Conservation (phyloP, 2,329 filamentous ascomycete species). For the Diaporthe capsici region DNA sequence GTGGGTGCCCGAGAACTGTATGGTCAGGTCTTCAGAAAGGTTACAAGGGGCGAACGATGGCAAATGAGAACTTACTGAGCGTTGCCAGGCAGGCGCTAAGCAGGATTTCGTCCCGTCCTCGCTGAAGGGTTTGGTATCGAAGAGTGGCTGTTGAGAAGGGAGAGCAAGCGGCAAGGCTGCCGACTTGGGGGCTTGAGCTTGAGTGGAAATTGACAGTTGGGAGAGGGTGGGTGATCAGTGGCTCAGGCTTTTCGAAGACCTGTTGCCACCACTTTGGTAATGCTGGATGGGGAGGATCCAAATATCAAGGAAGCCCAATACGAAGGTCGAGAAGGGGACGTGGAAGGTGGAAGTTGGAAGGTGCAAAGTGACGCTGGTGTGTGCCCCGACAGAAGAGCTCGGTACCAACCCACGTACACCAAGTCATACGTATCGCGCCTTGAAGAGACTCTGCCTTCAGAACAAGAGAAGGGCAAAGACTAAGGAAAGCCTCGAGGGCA, state of each 20-base stretch:
- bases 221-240: neutral
- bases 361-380: constrained; percentile 5
- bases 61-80: neutral
- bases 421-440: neutral
- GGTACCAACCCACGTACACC: neutral
- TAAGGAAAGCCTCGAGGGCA: neutral
- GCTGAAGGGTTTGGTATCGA: neutral
- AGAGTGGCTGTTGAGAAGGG: neutral
- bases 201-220: neutral
- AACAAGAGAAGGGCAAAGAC: neutral
- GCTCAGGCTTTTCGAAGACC: neutral
- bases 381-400: neutral
- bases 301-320: neutral
- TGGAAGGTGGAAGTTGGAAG: neutral
- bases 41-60: neutral
- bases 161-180: neutral
- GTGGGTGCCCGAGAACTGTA: neutral
- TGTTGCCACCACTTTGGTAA: neutral
- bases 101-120: neutral
- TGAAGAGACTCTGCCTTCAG: neutral
- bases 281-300: neutral
- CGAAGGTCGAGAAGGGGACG: neutral
- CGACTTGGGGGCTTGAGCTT: neutral
- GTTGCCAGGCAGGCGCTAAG: neutral
- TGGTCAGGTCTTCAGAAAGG: neutral